These are phyloP conservation scores for Apostasia ramifera DNA, from an alignment of 106 monocot species.

Conservation along the genomic window DNA sequence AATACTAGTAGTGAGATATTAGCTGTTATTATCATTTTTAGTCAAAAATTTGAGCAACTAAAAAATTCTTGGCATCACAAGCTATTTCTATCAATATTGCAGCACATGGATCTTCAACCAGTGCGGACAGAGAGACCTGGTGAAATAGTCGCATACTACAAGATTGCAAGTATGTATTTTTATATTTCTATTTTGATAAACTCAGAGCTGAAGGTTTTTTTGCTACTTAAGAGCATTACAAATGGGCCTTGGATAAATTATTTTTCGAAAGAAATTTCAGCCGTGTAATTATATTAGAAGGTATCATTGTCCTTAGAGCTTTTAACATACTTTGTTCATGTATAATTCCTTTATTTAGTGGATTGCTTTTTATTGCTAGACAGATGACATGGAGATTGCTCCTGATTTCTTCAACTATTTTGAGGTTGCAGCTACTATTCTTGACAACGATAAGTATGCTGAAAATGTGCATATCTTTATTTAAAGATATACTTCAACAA, in stretches of 20 bases:
- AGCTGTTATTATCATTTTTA: too few species aligned
- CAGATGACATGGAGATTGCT: conserved; percentile 99
- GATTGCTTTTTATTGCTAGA: conserved; percentile 2
- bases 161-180: conserved; percentile 72
- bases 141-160: conserved; percentile 92
- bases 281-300: conserved; percentile 92
- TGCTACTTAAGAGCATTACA: conserved; percentile 71
- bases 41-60: too few species aligned
- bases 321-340: conserved; percentile 1
- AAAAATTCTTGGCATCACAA: too few species aligned
- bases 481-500: neutral
- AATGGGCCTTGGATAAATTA: conserved; percentile 91
- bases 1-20: too few species aligned
- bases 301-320: conserved; percentile 17
- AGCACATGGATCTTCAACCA: conserved; percentile 85
- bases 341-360: conserved; percentile 3
- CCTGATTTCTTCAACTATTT: conserved; percentile 98
- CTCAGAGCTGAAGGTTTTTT: conserved; percentile 4
- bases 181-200: conserved; percentile 5
- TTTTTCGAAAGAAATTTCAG: conserved; percentile 69
- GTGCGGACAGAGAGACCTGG: conserved; percentile 87
- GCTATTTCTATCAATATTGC: conserved; percentile 19
- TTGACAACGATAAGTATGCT: conserved; percentile 84
- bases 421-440: conserved; percentile 64
- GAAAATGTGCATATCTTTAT: neutral